Base-by-base conservation (phyloP, 2,329 filamentous ascomycete species). In the Zymoseptoria crescenta region DNA sequence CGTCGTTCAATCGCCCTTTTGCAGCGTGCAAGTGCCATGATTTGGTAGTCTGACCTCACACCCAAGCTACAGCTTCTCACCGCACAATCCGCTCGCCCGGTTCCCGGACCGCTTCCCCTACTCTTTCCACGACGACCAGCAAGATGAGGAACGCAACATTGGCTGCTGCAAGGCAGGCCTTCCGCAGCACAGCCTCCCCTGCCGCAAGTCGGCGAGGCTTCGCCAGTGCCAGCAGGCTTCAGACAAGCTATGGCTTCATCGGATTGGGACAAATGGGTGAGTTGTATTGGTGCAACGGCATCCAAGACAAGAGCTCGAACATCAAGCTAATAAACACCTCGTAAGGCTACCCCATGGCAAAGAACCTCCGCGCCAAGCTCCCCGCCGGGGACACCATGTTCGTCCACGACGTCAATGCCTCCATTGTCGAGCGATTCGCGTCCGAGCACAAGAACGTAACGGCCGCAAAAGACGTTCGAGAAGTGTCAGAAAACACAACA, bases 311-410 rank as follows among this genome's bases (percentile, higher is more conserved):
- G 35, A 16, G 29, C 28, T 16, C 24, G 13, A 52, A 20, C 24
- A 21, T 27, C 30, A 49, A 28, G 62, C 60, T 66, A 56, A 70
- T 56, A 9, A 24, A 20, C 16, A n/a, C 16, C n/a, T 28, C 8
- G 9, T 9, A 61, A 87, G 86, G 87, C 53, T 89, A 85, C 65
- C 83, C 85, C 53, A 90, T 90, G 87, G 87, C 87, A 41, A 82
- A 80, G 71, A 90, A 89, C 67, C 77, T 90, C 4, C 81, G 86
- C 66, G 78, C 82, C 45, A 89, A 88, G 71, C 80, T 88, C 29
- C 82, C 85, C 3, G 74, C 77, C 21, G 77, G 79, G 8, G 87
- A 90, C 70, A 83, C 77, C 0, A 72, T 90, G 53, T 77, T 84
- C 60, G 74, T 90, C 30, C 83, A 84, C 68, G 87, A 90, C 70